These are phyloP conservation scores for Aciculosporium take DNA, from an alignment of 2,329 filamentous ascomycete genomes.

Conservation along the genomic window DNA sequence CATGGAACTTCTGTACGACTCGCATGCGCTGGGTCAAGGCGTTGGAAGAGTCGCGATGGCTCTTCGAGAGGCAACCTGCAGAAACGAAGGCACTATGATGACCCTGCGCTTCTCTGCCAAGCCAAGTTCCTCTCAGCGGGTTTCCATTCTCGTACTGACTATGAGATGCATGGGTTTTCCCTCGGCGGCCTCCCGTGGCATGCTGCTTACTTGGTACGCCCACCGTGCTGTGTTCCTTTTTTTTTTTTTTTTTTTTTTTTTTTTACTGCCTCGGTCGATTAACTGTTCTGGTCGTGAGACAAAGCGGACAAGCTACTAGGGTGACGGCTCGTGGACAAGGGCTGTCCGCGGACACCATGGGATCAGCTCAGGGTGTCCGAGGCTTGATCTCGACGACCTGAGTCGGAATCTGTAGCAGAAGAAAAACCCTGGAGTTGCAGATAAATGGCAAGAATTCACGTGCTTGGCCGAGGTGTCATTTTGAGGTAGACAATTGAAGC, in stretches of 20 bases:
- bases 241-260: too few species aligned
- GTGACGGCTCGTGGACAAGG: neutral
- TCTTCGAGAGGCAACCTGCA: conserved; percentile 8
- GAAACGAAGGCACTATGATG: conserved; percentile 1
- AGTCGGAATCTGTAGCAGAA: neutral
- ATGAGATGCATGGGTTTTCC: neutral
- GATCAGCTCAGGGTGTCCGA: neutral
- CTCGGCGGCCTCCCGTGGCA: neutral
- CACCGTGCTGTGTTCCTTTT: neutral
- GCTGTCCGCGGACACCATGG: neutral
- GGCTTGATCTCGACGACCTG: neutral
- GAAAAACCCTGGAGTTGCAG: neutral
- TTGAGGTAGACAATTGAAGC: neutral
- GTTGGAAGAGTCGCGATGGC: conserved; percentile 9
- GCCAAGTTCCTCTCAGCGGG: conserved; percentile 4
- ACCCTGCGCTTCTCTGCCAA: conserved; percentile 25
- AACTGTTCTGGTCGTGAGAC: neutral
- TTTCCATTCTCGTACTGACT: conserved; percentile 16
- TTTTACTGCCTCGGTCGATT: neutral
- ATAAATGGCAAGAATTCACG: neutral
- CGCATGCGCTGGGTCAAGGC: conserved; percentile 8
- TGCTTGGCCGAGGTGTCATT: neutral
- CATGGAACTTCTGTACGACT: conserved; percentile 6
- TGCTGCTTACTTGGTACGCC: neutral
- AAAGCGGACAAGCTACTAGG: neutral